These are phyloP conservation scores for Mycena amicta DNA, from an alignment of 768 basidiomycete species.

Conservation along the genomic window DNA sequence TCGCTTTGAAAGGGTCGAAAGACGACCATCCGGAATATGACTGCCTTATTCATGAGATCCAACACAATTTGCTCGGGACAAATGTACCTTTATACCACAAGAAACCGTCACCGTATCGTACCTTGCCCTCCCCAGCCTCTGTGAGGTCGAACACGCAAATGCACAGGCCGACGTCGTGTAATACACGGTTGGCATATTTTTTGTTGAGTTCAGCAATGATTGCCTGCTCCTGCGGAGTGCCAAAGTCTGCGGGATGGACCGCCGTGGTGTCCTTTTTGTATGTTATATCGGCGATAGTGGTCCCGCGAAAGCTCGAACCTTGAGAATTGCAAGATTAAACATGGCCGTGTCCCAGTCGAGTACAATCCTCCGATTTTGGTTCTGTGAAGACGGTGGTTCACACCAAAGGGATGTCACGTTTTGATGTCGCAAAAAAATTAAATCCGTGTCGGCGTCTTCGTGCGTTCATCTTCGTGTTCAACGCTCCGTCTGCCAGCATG, in stretches of 20 bases:
- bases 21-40: slow-evolving; percentile 85
- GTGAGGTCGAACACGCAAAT: slow-evolving; percentile 88
- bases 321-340: slow-evolving; percentile 52
- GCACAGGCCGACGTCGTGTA: slow-evolving; percentile 91
- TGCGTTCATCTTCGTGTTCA: too few relatives aligned
- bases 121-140: slow-evolving; percentile 87
- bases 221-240: slow-evolving; percentile 73
- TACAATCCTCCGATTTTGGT: too few relatives aligned
- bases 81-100: slow-evolving; percentile 90
- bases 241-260: slow-evolving; percentile 87
- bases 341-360: slow-evolving; percentile 27
- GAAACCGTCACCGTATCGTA: slow-evolving; percentile 92
- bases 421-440: background rate
- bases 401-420: background rate
- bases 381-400: too few relatives aligned
- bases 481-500: too few relatives aligned
- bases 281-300: too few relatives aligned
- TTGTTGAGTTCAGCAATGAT: slow-evolving; percentile 88
- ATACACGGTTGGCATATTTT: slow-evolving; percentile 90
- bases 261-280: slow-evolving; percentile 91
- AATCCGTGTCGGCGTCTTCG: too few relatives aligned
- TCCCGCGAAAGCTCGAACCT: too few relatives aligned
- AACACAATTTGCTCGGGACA: slow-evolving; percentile 1
- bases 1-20: slow-evolving; percentile 92
- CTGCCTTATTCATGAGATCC: slow-evolving; percentile 55